Evolutionary conservation across 2,329 filamentous ascomycete species (phyloP).

Genomic region (Tolypocladium cylindrosporum): DNA sequence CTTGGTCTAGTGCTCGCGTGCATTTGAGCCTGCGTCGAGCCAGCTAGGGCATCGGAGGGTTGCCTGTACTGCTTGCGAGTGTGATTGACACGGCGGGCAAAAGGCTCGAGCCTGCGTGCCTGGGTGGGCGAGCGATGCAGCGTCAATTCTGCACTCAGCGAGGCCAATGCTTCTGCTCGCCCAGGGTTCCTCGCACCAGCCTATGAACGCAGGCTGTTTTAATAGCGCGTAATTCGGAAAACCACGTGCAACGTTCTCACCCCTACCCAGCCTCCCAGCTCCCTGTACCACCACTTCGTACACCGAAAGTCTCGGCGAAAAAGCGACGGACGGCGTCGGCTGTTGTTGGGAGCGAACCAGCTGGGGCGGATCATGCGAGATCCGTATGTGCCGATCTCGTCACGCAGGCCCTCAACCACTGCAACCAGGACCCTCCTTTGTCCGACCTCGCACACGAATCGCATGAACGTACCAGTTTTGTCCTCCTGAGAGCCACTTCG

Average conservation of each 20-base stretch:
- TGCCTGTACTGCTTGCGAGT: not conserved
- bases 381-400: not conserved
- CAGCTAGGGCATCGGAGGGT: not conserved
- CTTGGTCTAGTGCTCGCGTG: not conserved
- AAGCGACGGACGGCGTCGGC: not conserved
- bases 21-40: not conserved
- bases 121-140: not conserved
- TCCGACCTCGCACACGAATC: not conserved
- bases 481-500: not conserved
- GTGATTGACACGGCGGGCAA: not conserved
- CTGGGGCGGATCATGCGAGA: not conserved
- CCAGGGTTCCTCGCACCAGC: not conserved
- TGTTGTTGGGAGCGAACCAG: not conserved
- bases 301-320: not conserved
- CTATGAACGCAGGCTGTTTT: not conserved
- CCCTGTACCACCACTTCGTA: not conserved
- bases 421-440: not conserved
- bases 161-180: not conserved
- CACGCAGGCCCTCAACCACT: not conserved
- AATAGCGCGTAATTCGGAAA: not conserved
- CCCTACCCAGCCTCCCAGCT: not conserved
- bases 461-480: not conserved
- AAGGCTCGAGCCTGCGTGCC: not conserved
- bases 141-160: not conserved
- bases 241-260: not conserved